Conservation (phyloP, 164 flowering plant genomes). For the Aristolochia californica region DNA sequence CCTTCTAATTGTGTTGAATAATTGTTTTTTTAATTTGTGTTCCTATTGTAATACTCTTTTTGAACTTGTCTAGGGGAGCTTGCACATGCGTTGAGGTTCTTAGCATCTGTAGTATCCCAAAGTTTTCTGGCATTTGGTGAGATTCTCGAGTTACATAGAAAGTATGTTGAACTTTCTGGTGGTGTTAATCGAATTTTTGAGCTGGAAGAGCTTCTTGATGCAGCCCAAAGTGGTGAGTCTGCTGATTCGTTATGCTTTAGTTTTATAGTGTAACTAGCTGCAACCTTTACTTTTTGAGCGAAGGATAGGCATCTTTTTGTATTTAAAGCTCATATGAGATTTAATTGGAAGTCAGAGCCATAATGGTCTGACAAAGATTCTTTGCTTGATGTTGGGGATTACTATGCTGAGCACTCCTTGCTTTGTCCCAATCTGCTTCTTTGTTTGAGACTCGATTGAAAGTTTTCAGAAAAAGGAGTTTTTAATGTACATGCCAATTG, state of each 20-base stretch:
- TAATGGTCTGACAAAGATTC: too few species aligned
- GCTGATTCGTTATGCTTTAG: neutral
- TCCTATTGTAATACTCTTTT: slow-evolving; percentile 3
- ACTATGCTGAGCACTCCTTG: too few species aligned
- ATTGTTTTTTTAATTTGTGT: neutral
- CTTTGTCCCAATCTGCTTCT: too few species aligned
- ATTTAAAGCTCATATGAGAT: too few species aligned
- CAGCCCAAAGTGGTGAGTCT: slow-evolving; percentile 65
- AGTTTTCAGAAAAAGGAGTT: too few species aligned
- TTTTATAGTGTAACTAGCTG: neutral
- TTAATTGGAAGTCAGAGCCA: too few species aligned
- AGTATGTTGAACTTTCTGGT: slow-evolving; percentile 84
- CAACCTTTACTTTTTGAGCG: neutral
- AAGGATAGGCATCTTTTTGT: too few species aligned
- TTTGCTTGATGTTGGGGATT: too few species aligned
- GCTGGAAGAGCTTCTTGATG: slow-evolving; percentile 88
- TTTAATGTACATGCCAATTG: too few species aligned
- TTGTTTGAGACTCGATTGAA: too few species aligned
- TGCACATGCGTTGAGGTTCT: slow-evolving; percentile 92
- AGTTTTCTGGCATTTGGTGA: slow-evolving; percentile 99
- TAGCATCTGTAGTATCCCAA: slow-evolving; percentile 98
- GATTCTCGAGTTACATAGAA: slow-evolving; percentile 81
- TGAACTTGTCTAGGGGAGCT: slow-evolving; percentile 54
- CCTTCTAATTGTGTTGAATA: neutral
- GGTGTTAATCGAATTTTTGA: slow-evolving; percentile 87